Conservation (phyloP, 306 rosid species). For the Arachis stenosperma region DNA sequence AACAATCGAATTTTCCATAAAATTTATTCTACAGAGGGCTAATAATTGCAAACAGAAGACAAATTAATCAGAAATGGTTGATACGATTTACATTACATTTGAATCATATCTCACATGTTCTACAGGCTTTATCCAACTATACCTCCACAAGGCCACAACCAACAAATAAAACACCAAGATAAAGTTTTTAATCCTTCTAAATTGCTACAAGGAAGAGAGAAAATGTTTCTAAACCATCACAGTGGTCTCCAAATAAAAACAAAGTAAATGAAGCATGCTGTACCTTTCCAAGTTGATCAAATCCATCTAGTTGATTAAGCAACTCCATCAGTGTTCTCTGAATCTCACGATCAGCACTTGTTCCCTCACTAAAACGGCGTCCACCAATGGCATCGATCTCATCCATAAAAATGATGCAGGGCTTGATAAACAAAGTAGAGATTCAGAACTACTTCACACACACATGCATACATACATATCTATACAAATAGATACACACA, state of each 20-base stretch:
- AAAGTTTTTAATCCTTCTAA: constrained; percentile 8
- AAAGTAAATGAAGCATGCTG: background rate
- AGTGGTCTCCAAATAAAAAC: background rate
- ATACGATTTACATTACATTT: background rate
- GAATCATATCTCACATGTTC: background rate
- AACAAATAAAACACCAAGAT: background rate
- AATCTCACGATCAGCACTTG: constrained; percentile 97
- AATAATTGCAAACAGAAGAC: constrained; percentile 2
- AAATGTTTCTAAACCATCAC: background rate
- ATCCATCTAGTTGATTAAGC: constrained; percentile 97
- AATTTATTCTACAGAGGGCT: background rate
- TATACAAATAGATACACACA: background rate
- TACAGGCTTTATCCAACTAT: background rate
- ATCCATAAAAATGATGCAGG: constrained; percentile 99
- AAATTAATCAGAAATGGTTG: constrained; percentile 15
- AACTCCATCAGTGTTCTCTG: constrained; percentile 96
- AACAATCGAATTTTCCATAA: background rate
- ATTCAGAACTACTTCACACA: constrained; percentile 22
- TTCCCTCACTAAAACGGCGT: constrained; percentile 95
- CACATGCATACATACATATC: background rate
- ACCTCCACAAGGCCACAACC: background rate
- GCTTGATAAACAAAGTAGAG: constrained; percentile 53
- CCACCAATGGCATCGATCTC: constrained; percentile 99
- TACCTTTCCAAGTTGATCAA: constrained; percentile 98
- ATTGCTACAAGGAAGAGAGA: background rate